Percentiles rank a stretch among this genome's conserved stretches.
Conservation (phyloP, 2,329 filamentous ascomycete genomes). For the Lachnum nothofagi region DNA sequence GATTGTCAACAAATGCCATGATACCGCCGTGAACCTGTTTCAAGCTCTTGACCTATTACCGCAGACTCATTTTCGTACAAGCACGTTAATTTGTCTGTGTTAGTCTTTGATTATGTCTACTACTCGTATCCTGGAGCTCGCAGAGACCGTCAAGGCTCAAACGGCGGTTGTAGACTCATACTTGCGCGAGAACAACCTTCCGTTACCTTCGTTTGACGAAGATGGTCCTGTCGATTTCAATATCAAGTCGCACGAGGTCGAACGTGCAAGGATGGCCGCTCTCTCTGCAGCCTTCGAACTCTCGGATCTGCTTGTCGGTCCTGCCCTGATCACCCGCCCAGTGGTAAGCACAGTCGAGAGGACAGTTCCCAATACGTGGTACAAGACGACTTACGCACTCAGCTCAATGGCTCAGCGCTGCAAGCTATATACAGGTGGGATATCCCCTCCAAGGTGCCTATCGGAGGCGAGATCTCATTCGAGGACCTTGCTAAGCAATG, state of each 20-base stretch:
- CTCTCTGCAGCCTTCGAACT: slow-evolving; percentile 21
- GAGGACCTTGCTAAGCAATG: slow-evolving; percentile 16
- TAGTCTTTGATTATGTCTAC: no score
- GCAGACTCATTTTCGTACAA: no score
- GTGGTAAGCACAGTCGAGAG: neutral
- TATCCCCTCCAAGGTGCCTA: slow-evolving; percentile 17
- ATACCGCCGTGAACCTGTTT: no score
- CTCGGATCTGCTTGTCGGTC: slow-evolving; percentile 13
- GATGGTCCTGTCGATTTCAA: slow-evolving; percentile 5
- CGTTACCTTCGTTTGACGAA: slow-evolving; percentile 12
- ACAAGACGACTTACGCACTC: slow-evolving; percentile 2
- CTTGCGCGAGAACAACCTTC: neutral
- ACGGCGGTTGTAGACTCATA: slow-evolving; percentile 10
- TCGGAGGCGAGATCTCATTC: slow-evolving; percentile 19
- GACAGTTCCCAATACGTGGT: neutral
- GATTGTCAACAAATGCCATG: no score
- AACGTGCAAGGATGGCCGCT: slow-evolving; percentile 7
- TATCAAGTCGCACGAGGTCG: slow-evolving; percentile 3
- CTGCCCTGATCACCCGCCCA: slow-evolving; percentile 2
- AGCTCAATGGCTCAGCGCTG: slow-evolving; percentile 14
- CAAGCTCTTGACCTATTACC: no score
- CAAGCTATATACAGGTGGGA: slow-evolving; percentile 21
- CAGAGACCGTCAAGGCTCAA: slow-evolving; percentile 4
- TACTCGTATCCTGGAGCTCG: slow-evolving; percentile 13
- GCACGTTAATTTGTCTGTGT: no score